Evolutionary conservation across 306 rosid genomes (phyloP).

Genomic region (Rosa multiflora): DNA sequence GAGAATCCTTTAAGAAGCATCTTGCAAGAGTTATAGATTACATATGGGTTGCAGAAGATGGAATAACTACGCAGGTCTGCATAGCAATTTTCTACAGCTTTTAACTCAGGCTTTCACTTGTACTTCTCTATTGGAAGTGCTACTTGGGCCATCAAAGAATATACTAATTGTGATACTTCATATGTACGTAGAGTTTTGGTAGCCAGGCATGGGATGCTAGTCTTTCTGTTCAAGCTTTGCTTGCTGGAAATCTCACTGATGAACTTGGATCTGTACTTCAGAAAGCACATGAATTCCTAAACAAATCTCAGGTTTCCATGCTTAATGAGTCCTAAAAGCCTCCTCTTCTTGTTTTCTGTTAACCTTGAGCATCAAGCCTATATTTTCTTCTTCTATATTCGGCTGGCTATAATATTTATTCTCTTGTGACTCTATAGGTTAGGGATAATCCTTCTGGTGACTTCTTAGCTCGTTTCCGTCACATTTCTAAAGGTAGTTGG

Average conservation of each 20-base stretch:
- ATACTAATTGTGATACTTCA: not conserved
- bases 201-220: conserved; percentile 36
- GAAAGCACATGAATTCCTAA: conserved; percentile 35
- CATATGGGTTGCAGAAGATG: conserved; percentile 41
- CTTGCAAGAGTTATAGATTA: conserved; percentile 30
- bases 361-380: not conserved
- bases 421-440: not conserved
- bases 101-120: not conserved
- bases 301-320: conserved; percentile 24
- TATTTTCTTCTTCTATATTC: not conserved
- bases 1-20: conserved; percentile 33
- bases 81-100: not conserved
- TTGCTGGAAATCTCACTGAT: conserved; percentile 30
- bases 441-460: conserved; percentile 33
- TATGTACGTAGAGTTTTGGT: conserved; percentile 18
- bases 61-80: conserved; percentile 34
- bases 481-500: conserved; percentile 43
- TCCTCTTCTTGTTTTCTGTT: not conserved
- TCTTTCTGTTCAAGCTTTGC: conserved; percentile 31
- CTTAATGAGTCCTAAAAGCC: not conserved
- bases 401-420: not conserved
- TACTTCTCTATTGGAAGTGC: not conserved
- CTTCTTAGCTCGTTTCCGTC: conserved; percentile 25
- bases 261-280: conserved; percentile 27
- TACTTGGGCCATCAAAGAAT: not conserved